Percentiles rank a stretch among this genome's conserved stretches.
Conservation (phyloP, 768 basidiomycete species). For the Amanita rubescens region DNA sequence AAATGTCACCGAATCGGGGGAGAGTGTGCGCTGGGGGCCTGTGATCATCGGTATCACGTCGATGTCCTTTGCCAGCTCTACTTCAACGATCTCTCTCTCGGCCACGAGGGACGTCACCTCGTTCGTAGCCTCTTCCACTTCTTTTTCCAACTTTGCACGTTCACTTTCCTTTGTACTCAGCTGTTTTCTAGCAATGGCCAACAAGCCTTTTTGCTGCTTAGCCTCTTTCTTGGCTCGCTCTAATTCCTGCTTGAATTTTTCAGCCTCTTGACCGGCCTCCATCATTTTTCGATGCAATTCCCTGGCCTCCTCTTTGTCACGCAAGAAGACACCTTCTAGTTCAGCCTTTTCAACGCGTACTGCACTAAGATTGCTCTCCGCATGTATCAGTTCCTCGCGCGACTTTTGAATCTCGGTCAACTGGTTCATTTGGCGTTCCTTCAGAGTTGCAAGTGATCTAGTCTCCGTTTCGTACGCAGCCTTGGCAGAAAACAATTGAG, state of each 20-base stretch:
- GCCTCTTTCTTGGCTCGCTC: slow-evolving; percentile 92
- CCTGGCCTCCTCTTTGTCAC: slow-evolving; percentile 92
- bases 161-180: slow-evolving; percentile 77
- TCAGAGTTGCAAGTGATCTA: slow-evolving; percentile 55
- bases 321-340: slow-evolving; percentile 75
- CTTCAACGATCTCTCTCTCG: slow-evolving; percentile 52
- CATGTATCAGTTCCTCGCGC: slow-evolving; percentile 73
- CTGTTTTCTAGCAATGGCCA: slow-evolving; percentile 95
- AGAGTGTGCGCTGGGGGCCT: slow-evolving; percentile 25
- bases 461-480: slow-evolving; percentile 84
- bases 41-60: slow-evolving; percentile 15
- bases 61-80: slow-evolving; percentile 30
- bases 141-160: slow-evolving; percentile 60
- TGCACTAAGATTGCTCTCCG: slow-evolving; percentile 89
- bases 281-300: slow-evolving; percentile 80
- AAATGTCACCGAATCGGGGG: slow-evolving; percentile 44
- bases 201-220: slow-evolving; percentile 91
- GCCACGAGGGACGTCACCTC: slow-evolving; percentile 45
- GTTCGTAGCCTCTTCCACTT: slow-evolving; percentile 56
- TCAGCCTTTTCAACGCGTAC: slow-evolving; percentile 86
- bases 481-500: slow-evolving; percentile 76
- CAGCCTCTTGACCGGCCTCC: slow-evolving; percentile 68
- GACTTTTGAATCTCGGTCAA: slow-evolving; percentile 62
- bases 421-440: slow-evolving; percentile 63
- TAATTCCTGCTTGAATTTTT: slow-evolving; percentile 59